Base-by-base conservation (phyloP, 2,329 filamentous ascomycete species). In the Aspergillus tanneri region DNA sequence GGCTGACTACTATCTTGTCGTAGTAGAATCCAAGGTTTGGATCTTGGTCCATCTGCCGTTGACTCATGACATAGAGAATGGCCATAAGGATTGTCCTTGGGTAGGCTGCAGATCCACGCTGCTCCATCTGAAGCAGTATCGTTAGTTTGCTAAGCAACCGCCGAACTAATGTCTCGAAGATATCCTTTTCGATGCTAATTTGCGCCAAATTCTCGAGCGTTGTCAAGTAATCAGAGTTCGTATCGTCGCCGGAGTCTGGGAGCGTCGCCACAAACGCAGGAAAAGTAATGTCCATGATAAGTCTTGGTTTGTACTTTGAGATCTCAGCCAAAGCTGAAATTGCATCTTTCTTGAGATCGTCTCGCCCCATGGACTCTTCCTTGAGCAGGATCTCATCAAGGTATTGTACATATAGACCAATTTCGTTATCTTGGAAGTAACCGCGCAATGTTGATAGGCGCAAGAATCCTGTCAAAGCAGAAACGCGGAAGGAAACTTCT, bases 201-300 rank as follows among this genome's bases (percentile, higher is more conserved):
- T 84, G 81, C 2, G 84, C 83, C 49, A 87, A 77, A 0, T 76
- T 82, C 58, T 86, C 83, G 19, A 87, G 68, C 0, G 82, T 79
- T 4, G 76, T 68, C n/a, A 77, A 59, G 57, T 84, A 84, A 5
- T 66, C 63, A 5, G 59, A 60, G 8, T 72, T 66, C 3, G 69
- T 68, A 14, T 76, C 73, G n/a, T 70, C 66, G 47, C 79, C 78
- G 2, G 69, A 71, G 50, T 84, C 83, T 1, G 84, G 84, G 3
- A 87, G 67, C 30, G 80, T 78, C 3, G 83, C 82, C 65, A 86
- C 77, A 60, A 87, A 85, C 4, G 80, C 80, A 21, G 84, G 84
- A 57, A 87, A 82, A 0, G 83, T 82, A 47, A 83, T 82, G 38
- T 84, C 78, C 58, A 84, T 79, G 22, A 87, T 80, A 9, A 84